These are phyloP conservation scores for Ogataea neopini DNA, from an alignment of 805 yeast species.

Conservation along the genomic window DNA sequence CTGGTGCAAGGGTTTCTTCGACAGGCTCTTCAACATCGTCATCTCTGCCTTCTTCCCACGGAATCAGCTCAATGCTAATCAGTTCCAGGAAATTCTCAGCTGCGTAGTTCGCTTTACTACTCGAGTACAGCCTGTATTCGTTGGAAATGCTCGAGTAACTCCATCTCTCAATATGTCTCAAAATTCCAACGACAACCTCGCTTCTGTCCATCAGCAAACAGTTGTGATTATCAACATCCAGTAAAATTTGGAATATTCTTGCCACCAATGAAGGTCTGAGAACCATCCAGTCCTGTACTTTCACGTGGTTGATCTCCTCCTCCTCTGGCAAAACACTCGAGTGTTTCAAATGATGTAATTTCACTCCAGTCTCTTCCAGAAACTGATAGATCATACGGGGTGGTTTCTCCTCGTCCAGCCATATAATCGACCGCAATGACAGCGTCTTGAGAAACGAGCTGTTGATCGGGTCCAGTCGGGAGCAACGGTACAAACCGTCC, in stretches of 20 bases:
- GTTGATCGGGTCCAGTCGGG: constrained; percentile 73
- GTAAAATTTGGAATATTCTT: constrained; percentile 62
- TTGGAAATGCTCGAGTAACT: constrained; percentile 77
- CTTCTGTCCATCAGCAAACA: constrained; percentile 77
- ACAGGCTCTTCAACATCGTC: constrained; percentile 4
- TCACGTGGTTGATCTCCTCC: constrained; percentile 26
- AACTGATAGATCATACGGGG: constrained; percentile 68
- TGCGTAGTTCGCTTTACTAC: constrained; percentile 68
- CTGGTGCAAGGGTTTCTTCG: background rate
- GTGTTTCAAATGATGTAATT: constrained; percentile 45
- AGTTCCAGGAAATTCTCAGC: constrained; percentile 84
- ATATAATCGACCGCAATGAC: constrained; percentile 62
- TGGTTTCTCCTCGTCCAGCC: constrained; percentile 85
- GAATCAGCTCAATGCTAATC: constrained; percentile 53
- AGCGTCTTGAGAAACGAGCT: constrained; percentile 78
- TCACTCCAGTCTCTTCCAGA: constrained; percentile 56
- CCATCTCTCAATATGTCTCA: constrained; percentile 88
- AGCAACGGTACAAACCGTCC: constrained; percentile 80
- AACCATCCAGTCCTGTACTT: constrained; percentile 65
- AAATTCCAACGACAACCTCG: constrained; percentile 74
- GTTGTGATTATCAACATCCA: constrained; percentile 65
- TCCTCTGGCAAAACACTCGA: constrained; percentile 27
- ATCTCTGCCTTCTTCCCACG: constrained; percentile 36
- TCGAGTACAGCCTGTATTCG: constrained; percentile 78
- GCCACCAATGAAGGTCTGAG: constrained; percentile 65